These are phyloP conservation scores for Boletus insuetus DNA, from an alignment of 768 basidiomycete species.

Conservation along the genomic window DNA sequence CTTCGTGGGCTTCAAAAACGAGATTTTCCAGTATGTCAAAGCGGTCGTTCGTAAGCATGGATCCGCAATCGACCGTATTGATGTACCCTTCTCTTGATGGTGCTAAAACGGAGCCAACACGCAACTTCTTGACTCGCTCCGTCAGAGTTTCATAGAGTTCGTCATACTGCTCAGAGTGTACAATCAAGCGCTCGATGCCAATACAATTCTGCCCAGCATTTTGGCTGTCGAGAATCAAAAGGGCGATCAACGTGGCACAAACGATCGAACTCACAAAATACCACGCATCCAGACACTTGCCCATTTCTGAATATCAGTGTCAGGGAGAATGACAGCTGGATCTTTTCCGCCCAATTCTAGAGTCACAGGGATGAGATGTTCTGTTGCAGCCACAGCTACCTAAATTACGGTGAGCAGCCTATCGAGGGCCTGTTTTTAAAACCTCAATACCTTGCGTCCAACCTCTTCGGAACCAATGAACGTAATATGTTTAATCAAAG, in stretches of 20 bases:
- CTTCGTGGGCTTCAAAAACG: constrained; percentile 63
- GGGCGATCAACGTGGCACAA: background rate
- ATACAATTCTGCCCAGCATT: constrained; percentile 97
- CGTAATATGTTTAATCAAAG: constrained; percentile 87
- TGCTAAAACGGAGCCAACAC: constrained; percentile 74
- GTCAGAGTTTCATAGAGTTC: constrained; percentile 64
- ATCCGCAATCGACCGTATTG: constrained; percentile 77
- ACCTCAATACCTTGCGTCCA: constrained; percentile 59
- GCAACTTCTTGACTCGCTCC: constrained; percentile 64
- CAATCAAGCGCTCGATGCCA: constrained; percentile 90
- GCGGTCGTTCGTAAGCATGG: constrained; percentile 77
- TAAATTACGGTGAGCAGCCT: constrained; percentile 29
- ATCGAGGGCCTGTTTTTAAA: background rate
- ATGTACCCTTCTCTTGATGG: constrained; percentile 66
- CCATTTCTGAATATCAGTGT: constrained; percentile 80
- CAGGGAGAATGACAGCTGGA: constrained; percentile 84
- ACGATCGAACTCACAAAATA: constrained; percentile 66
- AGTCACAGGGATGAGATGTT: constrained; percentile 86
- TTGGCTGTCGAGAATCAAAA: constrained; percentile 51
- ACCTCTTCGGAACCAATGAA: constrained; percentile 85
- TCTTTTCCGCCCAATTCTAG: constrained; percentile 97
- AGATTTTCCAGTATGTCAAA: constrained; percentile 68
- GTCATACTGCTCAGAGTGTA: constrained; percentile 76
- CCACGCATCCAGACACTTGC: constrained; percentile 85
- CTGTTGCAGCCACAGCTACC: constrained; percentile 82